Evolutionary conservation across 306 rosid species (phyloP).

Genomic region (Cicer pinnatifidum): DNA sequence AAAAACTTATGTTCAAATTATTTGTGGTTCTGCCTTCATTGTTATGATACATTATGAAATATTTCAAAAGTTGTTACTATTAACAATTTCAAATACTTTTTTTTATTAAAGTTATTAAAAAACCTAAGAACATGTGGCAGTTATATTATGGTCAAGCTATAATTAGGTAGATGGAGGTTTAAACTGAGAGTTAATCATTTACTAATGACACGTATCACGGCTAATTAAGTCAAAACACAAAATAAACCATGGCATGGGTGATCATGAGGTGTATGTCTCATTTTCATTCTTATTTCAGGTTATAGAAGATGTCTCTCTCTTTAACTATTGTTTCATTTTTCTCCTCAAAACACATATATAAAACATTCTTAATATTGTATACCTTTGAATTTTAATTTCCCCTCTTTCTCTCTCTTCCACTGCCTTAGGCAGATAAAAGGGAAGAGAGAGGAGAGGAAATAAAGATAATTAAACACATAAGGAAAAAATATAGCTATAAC

Average conservation of each 20-base stretch:
- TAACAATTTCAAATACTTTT: too few species aligned
- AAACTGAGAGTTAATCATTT: constrained; percentile 27
- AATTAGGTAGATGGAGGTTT: constrained; percentile 19
- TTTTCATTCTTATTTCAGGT: constrained; percentile 11
- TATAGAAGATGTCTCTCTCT: background rate
- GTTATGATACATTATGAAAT: background rate
- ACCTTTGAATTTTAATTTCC: background rate
- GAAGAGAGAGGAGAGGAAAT: background rate
- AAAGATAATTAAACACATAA: background rate
- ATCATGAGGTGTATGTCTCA: background rate
- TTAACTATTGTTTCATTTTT: background rate
- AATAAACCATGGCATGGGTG: background rate
- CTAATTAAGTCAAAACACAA: background rate
- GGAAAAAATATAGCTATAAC: too few species aligned
- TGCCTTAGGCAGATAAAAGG: background rate
- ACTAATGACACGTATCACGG: background rate
- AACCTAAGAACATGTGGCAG: background rate
- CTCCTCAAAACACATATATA: background rate
- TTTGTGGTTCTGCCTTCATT: too few species aligned
- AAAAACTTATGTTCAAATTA: too few species aligned
- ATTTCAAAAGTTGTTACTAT: background rate
- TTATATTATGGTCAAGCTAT: constrained; percentile 10
- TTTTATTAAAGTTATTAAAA: background rate
- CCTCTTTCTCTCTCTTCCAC: constrained; percentile 32
- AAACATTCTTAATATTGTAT: background rate